A percentile compares a stretch with the other conserved stretches of the same genome.
Conservation (phyloP, 441 rosid genomes). For the Populus trichocarpa region DNA sequence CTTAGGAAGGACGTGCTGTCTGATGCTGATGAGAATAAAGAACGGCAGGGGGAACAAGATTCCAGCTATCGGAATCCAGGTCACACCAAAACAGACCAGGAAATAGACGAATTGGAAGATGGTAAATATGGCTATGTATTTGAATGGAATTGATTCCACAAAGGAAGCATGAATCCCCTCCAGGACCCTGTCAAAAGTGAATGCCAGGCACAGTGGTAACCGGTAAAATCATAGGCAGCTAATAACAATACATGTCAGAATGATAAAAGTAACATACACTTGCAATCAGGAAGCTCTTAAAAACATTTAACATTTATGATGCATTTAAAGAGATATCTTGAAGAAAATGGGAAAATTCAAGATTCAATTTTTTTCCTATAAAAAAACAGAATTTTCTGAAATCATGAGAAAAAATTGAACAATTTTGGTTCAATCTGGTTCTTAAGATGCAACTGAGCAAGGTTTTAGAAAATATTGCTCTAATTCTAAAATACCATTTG, state of each 20-base stretch:
- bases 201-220: not conserved
- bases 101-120: constrained; percentile 49
- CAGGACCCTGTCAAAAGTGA: constrained; percentile 32
- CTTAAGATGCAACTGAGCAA: not conserved
- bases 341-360: not conserved
- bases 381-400: too few species aligned
- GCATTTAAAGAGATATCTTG: not conserved
- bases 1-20: constrained; percentile 49
- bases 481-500: not conserved
- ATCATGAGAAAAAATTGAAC: not conserved
- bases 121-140: constrained; percentile 39
- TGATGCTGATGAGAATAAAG: constrained; percentile 47
- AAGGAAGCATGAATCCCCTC: constrained; percentile 53
- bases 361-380: not conserved
- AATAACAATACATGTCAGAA: not conserved
- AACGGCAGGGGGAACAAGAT: constrained; percentile 56
- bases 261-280: not conserved
- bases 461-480: not conserved
- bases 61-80: constrained; percentile 65
- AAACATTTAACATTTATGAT: not conserved
- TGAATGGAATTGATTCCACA: constrained; percentile 51
- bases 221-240: not conserved
- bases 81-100: constrained; percentile 45
- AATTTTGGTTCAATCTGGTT: not conserved
- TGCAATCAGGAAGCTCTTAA: not conserved